Conservation (phyloP, 2,329 filamentous ascomycete genomes). For the Pseudocercospora fijiensis region DNA sequence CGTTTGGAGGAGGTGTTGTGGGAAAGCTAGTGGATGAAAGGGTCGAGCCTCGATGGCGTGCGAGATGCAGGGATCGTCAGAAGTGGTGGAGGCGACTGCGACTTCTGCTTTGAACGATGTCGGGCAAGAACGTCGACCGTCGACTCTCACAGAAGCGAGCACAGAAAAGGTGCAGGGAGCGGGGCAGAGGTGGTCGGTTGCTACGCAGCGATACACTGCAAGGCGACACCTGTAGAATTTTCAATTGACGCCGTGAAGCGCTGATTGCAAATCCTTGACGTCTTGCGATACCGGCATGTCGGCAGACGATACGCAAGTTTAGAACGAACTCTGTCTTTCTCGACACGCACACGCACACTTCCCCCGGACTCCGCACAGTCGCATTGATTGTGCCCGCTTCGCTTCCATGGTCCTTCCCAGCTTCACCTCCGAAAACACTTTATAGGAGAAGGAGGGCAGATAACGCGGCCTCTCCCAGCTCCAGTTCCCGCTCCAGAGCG, state of each 20-base stretch:
- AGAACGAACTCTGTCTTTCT: background rate
- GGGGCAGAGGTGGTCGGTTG: background rate
- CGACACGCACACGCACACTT: background rate
- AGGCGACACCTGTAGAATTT: background rate
- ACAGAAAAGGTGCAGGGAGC: background rate
- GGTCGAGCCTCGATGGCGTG: constrained; percentile 4
- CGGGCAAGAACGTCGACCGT: background rate
- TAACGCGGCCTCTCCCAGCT: background rate
- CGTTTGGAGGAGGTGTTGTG: background rate
- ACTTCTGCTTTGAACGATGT: constrained; percentile 4
- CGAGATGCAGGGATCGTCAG: background rate
- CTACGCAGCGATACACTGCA: background rate
- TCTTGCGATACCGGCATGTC: background rate
- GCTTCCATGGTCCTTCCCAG: background rate
- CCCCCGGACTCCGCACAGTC: background rate
- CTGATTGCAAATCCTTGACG: background rate
- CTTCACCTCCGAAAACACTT: background rate
- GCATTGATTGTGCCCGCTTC: too few species aligned
- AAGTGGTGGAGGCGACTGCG: background rate
- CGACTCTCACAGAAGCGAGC: background rate
- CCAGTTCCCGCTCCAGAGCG: background rate
- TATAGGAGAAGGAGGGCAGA: background rate
- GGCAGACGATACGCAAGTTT: background rate
- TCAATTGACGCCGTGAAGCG: background rate
- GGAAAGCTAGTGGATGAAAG: background rate